A percentile compares a stretch with the other conserved stretches of the same genome.
phyloP scores from a whole-genome alignment of 2,329 filamentous ascomycete species.

The Cytospora paraplurivora region DNA sequence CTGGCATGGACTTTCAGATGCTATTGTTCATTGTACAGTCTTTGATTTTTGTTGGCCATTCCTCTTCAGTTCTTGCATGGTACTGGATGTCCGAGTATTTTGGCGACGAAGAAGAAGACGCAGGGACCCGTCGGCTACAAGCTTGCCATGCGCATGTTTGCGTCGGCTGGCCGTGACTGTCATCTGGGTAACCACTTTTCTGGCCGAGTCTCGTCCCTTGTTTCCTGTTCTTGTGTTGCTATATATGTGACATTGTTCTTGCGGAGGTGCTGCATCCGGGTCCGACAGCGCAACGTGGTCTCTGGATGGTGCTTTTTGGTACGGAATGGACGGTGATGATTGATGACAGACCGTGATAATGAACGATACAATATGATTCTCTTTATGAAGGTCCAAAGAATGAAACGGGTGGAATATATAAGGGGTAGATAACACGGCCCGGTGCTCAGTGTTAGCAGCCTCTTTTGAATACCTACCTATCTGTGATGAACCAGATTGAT shows the following conservation, averaged over 20 bases:
- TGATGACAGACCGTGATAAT: not conserved
- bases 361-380: not conserved
- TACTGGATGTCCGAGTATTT: slow-evolving; percentile 4
- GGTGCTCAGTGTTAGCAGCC: too few species aligned
- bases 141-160: not conserved
- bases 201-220: not conserved
- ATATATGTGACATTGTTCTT: not conserved
- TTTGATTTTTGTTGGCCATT: not conserved
- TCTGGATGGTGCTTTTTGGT: not conserved
- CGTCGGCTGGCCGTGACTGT: too few species aligned
- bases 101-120: not conserved
- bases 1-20: not conserved
- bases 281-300: not conserved
- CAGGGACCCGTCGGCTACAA: slow-evolving; percentile 3
- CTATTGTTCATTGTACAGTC: not conserved
- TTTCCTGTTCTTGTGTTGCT: not conserved
- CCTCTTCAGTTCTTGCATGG: not conserved
- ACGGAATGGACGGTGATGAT: not conserved
- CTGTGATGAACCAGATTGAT: too few species aligned
- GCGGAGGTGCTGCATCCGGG: not conserved
- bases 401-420: too few species aligned
- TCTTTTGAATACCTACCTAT: too few species aligned
- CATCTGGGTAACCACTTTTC: not conserved
- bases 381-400: not conserved
- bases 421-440: too few species aligned